These are phyloP conservation scores for Pontederia crassipes DNA, from an alignment of 176 grass and related monocot species.

Conservation along the genomic window DNA sequence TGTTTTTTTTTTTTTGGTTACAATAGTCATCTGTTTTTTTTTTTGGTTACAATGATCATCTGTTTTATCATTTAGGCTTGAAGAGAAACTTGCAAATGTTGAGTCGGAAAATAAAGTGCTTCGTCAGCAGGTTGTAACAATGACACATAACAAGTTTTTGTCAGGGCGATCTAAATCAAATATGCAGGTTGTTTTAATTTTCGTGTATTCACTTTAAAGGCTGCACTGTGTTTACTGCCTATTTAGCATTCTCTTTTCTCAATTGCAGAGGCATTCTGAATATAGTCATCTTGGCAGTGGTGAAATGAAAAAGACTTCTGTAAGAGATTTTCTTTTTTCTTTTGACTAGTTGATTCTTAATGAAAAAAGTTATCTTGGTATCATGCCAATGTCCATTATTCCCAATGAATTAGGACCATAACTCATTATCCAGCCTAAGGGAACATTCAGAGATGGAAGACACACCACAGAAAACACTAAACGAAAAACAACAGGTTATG, in stretches of 20 bases:
- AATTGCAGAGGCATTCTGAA: slow-evolving; percentile 65
- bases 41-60: not conserved
- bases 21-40: not conserved
- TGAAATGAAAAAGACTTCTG: slow-evolving; percentile 43
- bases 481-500: slow-evolving; percentile 88
- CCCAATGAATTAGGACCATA: slow-evolving; percentile 43
- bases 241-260: slow-evolving; percentile 13
- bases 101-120: slow-evolving; percentile 99
- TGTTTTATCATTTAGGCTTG: slow-evolving; percentile 56
- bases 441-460: slow-evolving; percentile 78
- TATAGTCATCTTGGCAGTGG: slow-evolving; percentile 41
- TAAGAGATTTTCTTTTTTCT: slow-evolving; percentile 29
- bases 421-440: slow-evolving; percentile 42
- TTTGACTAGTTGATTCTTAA: not conserved
- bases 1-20: too few species aligned
- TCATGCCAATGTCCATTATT: not conserved
- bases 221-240: not conserved
- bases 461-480: slow-evolving; percentile 88
- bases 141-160: slow-evolving; percentile 83
- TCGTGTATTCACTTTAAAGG: not conserved
- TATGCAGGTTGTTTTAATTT: slow-evolving; percentile 48
- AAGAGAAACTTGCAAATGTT: slow-evolving; percentile 92
- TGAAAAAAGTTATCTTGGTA: not conserved
- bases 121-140: slow-evolving; percentile 88
- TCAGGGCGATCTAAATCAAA: slow-evolving; percentile 88